These are phyloP conservation scores for Limnanthes douglasii DNA, from an alignment of 345 rosid species.

Conservation along the genomic window DNA sequence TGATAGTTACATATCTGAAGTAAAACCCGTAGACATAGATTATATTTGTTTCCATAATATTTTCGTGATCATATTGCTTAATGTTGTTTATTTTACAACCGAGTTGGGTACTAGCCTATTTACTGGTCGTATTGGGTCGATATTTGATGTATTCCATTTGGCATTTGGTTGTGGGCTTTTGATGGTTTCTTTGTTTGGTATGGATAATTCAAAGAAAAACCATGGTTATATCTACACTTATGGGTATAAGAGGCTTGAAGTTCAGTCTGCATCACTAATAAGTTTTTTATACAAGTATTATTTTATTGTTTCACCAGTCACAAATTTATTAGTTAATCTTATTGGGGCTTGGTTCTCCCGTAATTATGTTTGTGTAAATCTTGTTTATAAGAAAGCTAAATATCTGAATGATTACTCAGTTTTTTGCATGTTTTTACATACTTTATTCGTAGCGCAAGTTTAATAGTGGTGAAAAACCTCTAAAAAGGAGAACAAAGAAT, in stretches of 20 bases:
- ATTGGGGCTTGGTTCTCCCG: conserved; percentile 98
- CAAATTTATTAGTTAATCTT: conserved; percentile 84
- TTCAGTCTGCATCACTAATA: too few relatives aligned
- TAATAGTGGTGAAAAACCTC: too few relatives aligned
- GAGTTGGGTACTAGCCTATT: conserved; percentile 68
- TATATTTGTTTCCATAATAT: conserved; percentile 73
- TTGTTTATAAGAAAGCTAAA: conserved; percentile 38
- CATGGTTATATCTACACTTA: conserved; percentile 68
- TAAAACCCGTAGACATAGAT: too few relatives aligned
- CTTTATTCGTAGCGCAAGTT: conserved; percentile 90
- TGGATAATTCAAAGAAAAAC: conserved; percentile 68
- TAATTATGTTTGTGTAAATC: conserved; percentile 77
- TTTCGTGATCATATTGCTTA: conserved; percentile 58
- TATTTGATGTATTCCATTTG: conserved; percentile 96
- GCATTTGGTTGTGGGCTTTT: conserved; percentile 94
- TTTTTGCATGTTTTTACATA: conserved; percentile 89
- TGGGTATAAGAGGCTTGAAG: conserved; percentile 85
- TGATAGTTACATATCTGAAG: too few relatives aligned
- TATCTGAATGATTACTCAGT: too few relatives aligned
- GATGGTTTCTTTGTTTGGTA: conserved; percentile 82
- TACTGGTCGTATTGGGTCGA: conserved; percentile 91
- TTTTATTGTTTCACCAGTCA: conserved; percentile 90
- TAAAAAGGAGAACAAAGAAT: too few relatives aligned
- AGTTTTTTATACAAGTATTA: conserved; percentile 64
- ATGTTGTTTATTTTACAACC: conserved; percentile 75